Base-by-base conservation (phyloP, 805 yeast genomes). In the Saturnispora zaruensis region DNA sequence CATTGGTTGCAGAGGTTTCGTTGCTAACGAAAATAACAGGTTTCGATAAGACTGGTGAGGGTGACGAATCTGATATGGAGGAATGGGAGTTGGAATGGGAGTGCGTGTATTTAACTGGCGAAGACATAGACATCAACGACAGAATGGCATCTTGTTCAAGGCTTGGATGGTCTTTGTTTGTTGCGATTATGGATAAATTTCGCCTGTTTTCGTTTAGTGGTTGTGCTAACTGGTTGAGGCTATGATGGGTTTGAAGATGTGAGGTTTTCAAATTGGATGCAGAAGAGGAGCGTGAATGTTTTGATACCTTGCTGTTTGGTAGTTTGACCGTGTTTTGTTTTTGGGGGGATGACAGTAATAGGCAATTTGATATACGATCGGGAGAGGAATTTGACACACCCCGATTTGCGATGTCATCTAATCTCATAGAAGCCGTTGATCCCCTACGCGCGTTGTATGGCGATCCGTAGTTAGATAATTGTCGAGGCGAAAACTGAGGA, bases 141-240 rank as follows among this genome's bases (percentile, higher is more conserved):
- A 73, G 65, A 9, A 78, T 73, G 6, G 82, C 82, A 45, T 77
- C 82, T 56, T 77, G 77, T 53, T 78, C 82, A 61, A 53, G 64
- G 61, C 53, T 62, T 54, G 46, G 61, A 25, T 61, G 65, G 50
- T 45, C 23, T 44, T 45, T 20, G 21, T 11, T 23, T 20, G 46
- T 21, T 8, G 40, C 13, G 14, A 43, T 16, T 20, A 32, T 23
- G 9, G 45, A 25, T 20, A 43, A 32, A 16, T 36, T 41, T 41
- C 33, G 44, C 13, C 26, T 26, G 20, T 41, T 34, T 18, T 24
- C 28, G 26, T 23, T 33, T 23, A 16, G 34, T 14, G 28, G 23
- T 14, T 33, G 24, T 23, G 24, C 6, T 21, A 25, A 16, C 16
- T 25, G 26, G 30, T 48, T 32, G 40, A 21, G 18, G 11, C 28